phyloP scores from a whole-genome alignment of 2,329 filamentous ascomycete species.

The Allantophomopsis lycopodina region DNA sequence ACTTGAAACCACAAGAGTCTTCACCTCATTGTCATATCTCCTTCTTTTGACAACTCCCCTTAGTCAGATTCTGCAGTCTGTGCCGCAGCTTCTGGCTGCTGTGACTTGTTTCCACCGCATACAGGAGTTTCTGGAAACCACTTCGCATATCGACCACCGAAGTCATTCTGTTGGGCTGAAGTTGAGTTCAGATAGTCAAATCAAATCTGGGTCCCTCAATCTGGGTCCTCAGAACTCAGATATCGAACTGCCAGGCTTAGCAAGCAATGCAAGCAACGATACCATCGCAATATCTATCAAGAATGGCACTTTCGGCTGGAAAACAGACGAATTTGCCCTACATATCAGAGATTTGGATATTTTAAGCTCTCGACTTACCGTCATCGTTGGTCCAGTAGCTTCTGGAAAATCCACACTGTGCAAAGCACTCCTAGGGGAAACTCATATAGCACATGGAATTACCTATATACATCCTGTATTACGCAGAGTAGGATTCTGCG shows the following conservation, averaged over 20 bases:
- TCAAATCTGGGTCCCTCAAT: neutral
- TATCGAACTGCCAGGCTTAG: neutral
- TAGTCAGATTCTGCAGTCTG: slow-evolving; percentile 21
- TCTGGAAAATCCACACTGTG: slow-evolving; percentile 10
- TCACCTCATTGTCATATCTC: slow-evolving; percentile 25
- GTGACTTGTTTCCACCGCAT: slow-evolving; percentile 23
- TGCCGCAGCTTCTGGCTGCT: slow-evolving; percentile 21
- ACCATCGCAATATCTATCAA: slow-evolving; percentile 4
- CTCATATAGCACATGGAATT: slow-evolving; percentile 1
- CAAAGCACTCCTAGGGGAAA: slow-evolving; percentile 10
- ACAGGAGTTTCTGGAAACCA: slow-evolving; percentile 13
- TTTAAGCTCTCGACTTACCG: slow-evolving; percentile 1
- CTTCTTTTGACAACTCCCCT: slow-evolving; percentile 22
- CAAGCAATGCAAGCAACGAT: neutral
- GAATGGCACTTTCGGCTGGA: slow-evolving; percentile 4
- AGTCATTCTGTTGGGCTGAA: neutral
- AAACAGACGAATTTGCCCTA: slow-evolving; percentile 1
- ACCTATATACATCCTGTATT: slow-evolving; percentile 1
- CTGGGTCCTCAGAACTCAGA: too few species aligned
- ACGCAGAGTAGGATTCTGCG: slow-evolving; percentile 25
- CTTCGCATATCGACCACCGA: slow-evolving; percentile 1
- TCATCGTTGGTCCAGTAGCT: slow-evolving; percentile 12
- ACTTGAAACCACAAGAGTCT: slow-evolving; percentile 13
- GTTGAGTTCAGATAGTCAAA: neutral
- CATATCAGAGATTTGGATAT: slow-evolving; percentile 2